These are phyloP conservation scores for Penicillium manginii DNA, from an alignment of 495 filamentous ascomycete species.

Conservation along the genomic window DNA sequence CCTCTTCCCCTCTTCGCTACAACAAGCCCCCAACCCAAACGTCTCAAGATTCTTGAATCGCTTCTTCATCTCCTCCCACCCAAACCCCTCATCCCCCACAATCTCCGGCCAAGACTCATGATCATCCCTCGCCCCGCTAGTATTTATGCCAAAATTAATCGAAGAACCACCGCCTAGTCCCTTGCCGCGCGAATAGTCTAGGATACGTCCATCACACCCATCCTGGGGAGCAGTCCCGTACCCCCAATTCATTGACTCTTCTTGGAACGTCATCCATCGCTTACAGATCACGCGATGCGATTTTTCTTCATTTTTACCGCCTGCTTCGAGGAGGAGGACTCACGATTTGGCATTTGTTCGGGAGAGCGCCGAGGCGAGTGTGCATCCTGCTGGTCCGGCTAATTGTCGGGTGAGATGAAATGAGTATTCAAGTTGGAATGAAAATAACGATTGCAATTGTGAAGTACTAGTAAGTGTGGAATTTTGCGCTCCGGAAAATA, in stretches of 20 bases:
- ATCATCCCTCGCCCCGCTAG: conserved; percentile 60
- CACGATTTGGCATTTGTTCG: conserved; percentile 44
- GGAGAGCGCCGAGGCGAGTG: conserved; percentile 52
- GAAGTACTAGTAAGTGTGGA: neutral
- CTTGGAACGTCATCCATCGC: conserved; percentile 54
- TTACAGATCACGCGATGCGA: conserved; percentile 53
- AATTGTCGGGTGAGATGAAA: neutral
- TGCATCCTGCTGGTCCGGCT: conserved; percentile 62
- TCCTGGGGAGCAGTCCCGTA: conserved; percentile 62
- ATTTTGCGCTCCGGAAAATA: neutral
- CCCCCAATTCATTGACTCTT: conserved; percentile 57
- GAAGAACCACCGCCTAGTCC: conserved; percentile 64
- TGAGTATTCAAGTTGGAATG: neutral
- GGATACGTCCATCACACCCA: conserved; percentile 49
- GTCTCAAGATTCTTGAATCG: conserved; percentile 57
- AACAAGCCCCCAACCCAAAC: conserved; percentile 46
- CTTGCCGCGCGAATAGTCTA: conserved; percentile 62
- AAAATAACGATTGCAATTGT: neutral
- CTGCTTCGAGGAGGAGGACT: conserved; percentile 64
- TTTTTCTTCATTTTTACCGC: conserved; percentile 50
- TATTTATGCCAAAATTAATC: conserved; percentile 67
- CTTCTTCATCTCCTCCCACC: conserved; percentile 51
- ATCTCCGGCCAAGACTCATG: conserved; percentile 58
- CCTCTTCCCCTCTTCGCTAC: conserved; percentile 36
- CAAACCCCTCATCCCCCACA: conserved; percentile 47